Percentiles rank a stretch among this genome's conserved stretches.
These are phyloP conservation scores for Leccinum boreale DNA, from an alignment of 768 basidiomycete genomes.

Conservation along the genomic window DNA sequence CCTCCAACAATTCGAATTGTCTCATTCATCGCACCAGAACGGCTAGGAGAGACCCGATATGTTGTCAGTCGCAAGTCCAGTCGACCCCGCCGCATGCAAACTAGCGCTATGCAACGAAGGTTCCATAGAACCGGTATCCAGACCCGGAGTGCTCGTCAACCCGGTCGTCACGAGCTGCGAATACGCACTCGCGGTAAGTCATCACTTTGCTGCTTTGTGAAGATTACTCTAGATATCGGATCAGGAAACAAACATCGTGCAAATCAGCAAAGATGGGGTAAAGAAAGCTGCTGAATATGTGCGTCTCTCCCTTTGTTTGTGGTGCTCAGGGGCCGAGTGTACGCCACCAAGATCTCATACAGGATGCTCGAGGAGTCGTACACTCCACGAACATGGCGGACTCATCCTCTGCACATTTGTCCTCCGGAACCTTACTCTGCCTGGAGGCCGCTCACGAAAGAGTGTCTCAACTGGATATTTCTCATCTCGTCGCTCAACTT, in stretches of 20 bases:
- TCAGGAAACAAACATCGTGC: constrained; percentile 60
- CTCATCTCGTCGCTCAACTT: constrained; percentile 84
- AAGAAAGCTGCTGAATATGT: constrained; percentile 66
- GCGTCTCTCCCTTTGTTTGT: constrained; percentile 14
- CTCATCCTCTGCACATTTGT: constrained; percentile 61
- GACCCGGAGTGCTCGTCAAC: constrained; percentile 33
- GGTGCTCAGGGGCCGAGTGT: constrained; percentile 2
- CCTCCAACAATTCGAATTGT: not conserved
- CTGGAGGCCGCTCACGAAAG: constrained; percentile 49
- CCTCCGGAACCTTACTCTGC: constrained; percentile 63
- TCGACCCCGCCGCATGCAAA: not conserved
- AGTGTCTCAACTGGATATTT: constrained; percentile 82
- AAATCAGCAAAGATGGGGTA: constrained; percentile 58
- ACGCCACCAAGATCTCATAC: constrained; percentile 49
- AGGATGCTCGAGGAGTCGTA: constrained; percentile 63
- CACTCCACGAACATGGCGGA: constrained; percentile 78
- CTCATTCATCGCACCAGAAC: not conserved
- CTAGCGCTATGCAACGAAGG: not conserved
- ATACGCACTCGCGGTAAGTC: constrained; percentile 53
- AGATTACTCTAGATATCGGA: not conserved
- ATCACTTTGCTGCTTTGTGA: not conserved
- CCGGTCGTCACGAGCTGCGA: constrained; percentile 60
- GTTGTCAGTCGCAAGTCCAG: constrained; percentile 15
- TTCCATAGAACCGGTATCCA: not conserved
- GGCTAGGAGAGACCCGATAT: constrained; percentile 2